Base-by-base conservation (phyloP, 1,284 basidiomycete genomes). In the Porogramme epimiltina region DNA sequence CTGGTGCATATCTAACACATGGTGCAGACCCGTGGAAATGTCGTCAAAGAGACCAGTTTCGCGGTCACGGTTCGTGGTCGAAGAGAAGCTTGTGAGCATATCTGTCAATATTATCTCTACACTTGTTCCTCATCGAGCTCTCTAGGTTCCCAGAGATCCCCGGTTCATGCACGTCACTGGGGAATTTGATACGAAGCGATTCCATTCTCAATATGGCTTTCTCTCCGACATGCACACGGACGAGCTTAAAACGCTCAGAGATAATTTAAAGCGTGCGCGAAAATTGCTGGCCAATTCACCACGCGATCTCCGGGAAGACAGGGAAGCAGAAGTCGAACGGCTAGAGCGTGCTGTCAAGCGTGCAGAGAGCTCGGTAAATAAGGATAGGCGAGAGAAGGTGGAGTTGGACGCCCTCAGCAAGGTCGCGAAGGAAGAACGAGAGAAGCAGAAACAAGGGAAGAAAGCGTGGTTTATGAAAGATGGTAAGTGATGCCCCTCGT, bases 21-120 rank as follows among this genome's bases (percentile, higher is more conserved):
- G n/a, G n/a, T n/a, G n/a, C n/a, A 96, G 93, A 1, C 96, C 94
- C 3, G 81, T 76, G 36, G 93, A 93, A 63, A 77, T 93, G 56
- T 89, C 89, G 6, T 92, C 94, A 0, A 97, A 96, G 69, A 81
- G 81, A 60, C 93, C 93, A 1, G 93, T 97, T 2, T 84, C 89
- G 3, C 83, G 95, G 13, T 79, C 78, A 49, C 78, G 94, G 48
- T 76, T 75, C n/a, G 87, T 93, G 1, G 80, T 95, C 6, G 89
- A 94, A 55, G 76, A 80, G 40, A 81, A 84, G 56, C 67, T 77
- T 31, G 92, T 91, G 63, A 54, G 86, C 9, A 8, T 31, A 15
- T 8, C 28, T 18, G 5, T 6, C 34, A 6, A 9, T 37, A 6
- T 37, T 70, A 11, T 20, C 4, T 42, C 49, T 52, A 34, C n/a